A percentile compares a stretch with the other conserved stretches of the same genome.
These are phyloP conservation scores for Aspergillus aculeatus DNA, from an alignment of 2,329 filamentous ascomycete species.

Conservation along the genomic window DNA sequence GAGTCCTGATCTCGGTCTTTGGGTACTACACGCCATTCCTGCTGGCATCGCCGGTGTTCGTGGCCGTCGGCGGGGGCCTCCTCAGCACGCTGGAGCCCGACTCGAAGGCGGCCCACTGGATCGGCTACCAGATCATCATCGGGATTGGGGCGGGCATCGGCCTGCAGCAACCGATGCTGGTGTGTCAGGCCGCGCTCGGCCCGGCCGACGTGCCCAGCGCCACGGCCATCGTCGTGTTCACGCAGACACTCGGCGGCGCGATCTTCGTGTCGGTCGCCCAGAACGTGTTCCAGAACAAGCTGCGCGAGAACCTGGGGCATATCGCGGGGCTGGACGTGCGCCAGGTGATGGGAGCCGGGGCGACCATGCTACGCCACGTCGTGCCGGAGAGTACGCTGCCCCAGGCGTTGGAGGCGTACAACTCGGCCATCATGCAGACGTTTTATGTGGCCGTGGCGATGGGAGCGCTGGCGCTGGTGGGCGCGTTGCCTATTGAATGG, in stretches of 20 bases:
- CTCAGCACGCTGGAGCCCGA: slow-evolving; percentile 35
- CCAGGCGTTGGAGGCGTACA: slow-evolving; percentile 38
- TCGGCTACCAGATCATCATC: slow-evolving; percentile 40
- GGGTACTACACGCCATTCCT: slow-evolving; percentile 45
- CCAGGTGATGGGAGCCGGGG: slow-evolving; percentile 35
- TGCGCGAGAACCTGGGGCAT: slow-evolving; percentile 27
- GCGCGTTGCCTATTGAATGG: slow-evolving; percentile 41
- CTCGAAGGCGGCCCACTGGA: slow-evolving; percentile 36
- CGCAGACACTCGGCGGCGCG: slow-evolving; percentile 39
- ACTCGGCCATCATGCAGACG: slow-evolving; percentile 36
- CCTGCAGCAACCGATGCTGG: slow-evolving; percentile 38
- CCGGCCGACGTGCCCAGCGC: slow-evolving; percentile 35
- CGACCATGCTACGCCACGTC: slow-evolving; percentile 36
- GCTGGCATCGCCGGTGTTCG: slow-evolving; percentile 31
- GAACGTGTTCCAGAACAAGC: slow-evolving; percentile 40
- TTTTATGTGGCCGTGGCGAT: slow-evolving; percentile 43
- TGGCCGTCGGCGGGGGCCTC: slow-evolving; percentile 37
- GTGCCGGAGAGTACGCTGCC: slow-evolving; percentile 28
- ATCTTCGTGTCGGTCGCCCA: slow-evolving; percentile 35
- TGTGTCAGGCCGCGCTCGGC: slow-evolving; percentile 35
- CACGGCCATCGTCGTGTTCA: slow-evolving; percentile 37
- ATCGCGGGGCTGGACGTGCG: slow-evolving; percentile 28
- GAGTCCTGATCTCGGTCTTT: slow-evolving; percentile 29
- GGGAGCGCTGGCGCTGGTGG: slow-evolving; percentile 34
- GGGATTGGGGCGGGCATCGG: slow-evolving; percentile 39